Conservation (phyloP, 768 basidiomycete genomes). For the Asterophora lycoperdoides region DNA sequence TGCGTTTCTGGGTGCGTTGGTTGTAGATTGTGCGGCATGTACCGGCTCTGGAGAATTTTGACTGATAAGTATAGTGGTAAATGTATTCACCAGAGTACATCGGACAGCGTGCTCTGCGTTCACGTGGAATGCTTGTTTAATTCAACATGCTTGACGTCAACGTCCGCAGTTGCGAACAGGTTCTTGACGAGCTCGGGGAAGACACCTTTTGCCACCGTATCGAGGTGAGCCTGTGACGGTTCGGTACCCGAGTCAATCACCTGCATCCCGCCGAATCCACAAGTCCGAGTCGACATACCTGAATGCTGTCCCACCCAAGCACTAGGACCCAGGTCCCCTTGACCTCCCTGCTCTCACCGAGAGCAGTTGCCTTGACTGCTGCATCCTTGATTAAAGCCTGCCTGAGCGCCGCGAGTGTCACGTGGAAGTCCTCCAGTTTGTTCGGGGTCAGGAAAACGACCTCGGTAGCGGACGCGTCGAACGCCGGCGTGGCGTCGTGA, state of each 20-base stretch:
- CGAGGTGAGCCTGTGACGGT: constrained; percentile 4
- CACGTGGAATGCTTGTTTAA: constrained; percentile 7
- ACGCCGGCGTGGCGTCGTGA: background rate
- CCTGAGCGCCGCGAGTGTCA: background rate
- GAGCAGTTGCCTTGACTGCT: background rate
- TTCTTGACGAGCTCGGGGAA: constrained; percentile 4
- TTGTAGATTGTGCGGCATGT: too few species aligned
- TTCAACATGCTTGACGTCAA: constrained; percentile 7
- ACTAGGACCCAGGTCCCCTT: constrained; percentile 5
- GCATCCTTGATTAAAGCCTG: background rate
- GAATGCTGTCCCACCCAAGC: constrained; percentile 13
- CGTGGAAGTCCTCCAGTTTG: background rate
- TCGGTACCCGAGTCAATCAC: background rate
- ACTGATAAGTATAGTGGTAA: too few species aligned
- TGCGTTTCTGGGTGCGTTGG: too few species aligned
- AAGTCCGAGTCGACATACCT: constrained; percentile 1
- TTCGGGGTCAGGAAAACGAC: background rate
- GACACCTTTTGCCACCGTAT: constrained; percentile 2
- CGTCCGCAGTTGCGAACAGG: background rate
- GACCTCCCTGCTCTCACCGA: constrained; percentile 11
- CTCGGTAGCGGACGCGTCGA: constrained; percentile 7
- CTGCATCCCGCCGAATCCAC: too few species aligned
- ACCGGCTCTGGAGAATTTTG: too few species aligned
- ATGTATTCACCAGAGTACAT: too few species aligned
- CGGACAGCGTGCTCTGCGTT: background rate